Percentiles rank a stretch among this genome's conserved stretches.
phyloP scores from a whole-genome alignment of 2,329 filamentous ascomycete genomes.

The Periconia sp. region DNA sequence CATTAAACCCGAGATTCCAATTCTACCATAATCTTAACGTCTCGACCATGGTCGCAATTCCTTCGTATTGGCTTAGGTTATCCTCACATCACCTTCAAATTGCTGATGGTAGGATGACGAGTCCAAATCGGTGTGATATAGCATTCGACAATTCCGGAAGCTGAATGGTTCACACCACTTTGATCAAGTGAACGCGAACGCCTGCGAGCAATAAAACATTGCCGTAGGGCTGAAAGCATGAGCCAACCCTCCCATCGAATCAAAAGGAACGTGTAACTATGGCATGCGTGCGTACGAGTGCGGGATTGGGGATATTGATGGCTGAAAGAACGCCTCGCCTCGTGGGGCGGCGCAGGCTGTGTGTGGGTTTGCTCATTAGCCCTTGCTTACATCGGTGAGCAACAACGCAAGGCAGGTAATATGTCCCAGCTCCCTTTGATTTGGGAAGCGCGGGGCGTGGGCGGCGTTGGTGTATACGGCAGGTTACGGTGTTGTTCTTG shows the following conservation, averaged over 20 bases:
- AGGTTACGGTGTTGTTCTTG: background rate
- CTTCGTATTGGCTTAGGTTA: background rate
- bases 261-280: background rate
- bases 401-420: background rate
- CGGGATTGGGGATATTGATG: no score
- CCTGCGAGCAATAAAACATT: conserved; percentile 9
- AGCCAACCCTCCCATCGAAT: background rate
- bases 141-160: conserved; percentile 2
- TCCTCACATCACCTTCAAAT: background rate
- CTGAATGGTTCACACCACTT: conserved; percentile 16
- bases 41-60: background rate
- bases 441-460: conserved; percentile 1
- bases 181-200: conserved; percentile 16
- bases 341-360: conserved; percentile 8
- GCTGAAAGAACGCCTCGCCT: conserved; percentile 5
- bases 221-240: conserved; percentile 3
- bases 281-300: background rate
- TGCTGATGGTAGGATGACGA: background rate
- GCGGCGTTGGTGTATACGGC: conserved; percentile 2
- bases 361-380: background rate
- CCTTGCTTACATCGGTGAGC: conserved; percentile 21
- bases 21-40: background rate
- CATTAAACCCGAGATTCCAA: background rate
- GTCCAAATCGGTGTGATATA: background rate
- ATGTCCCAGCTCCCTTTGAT: conserved; percentile 1